These are phyloP conservation scores for Echium plantagineum DNA, from an alignment of 257 asterid species.

Conservation along the genomic window DNA sequence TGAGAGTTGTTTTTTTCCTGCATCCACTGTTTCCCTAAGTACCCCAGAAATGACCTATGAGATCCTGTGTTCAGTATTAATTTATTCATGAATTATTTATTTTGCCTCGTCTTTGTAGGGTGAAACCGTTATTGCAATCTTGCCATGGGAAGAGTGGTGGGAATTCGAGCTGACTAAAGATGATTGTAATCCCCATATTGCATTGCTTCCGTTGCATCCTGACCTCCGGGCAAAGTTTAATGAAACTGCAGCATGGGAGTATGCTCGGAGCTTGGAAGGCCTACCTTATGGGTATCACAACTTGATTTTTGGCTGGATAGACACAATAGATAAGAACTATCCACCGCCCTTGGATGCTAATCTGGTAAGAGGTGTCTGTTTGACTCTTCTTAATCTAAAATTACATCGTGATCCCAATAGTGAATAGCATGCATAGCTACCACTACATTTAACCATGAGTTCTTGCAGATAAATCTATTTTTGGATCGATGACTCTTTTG, in stretches of 20 bases:
- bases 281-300: conserved; percentile 84
- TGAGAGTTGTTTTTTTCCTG: too few species aligned
- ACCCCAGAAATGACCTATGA: neutral
- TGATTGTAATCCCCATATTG: conserved; percentile 73
- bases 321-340: conserved; percentile 61
- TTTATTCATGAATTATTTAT: neutral
- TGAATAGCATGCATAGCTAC: neutral
- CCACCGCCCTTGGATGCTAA: conserved; percentile 84
- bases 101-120: conserved; percentile 32
- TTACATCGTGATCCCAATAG: neutral
- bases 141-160: conserved; percentile 99
- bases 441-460: neutral
- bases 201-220: conserved; percentile 72
- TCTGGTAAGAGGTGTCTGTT: conserved; percentile 32
- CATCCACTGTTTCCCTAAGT: too few species aligned
- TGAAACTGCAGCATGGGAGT: conserved; percentile 85
- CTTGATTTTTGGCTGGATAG: conserved; percentile 93
- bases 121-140: conserved; percentile 61
- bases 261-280: conserved; percentile 75
- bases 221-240: conserved; percentile 74
- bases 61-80: neutral
- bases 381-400: neutral
- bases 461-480: neutral
- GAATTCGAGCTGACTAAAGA: conserved; percentile 67
- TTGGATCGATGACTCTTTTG: too few species aligned